phyloP scores from a whole-genome alignment of 257 asterid species.

The Ilex aquifolium region DNA sequence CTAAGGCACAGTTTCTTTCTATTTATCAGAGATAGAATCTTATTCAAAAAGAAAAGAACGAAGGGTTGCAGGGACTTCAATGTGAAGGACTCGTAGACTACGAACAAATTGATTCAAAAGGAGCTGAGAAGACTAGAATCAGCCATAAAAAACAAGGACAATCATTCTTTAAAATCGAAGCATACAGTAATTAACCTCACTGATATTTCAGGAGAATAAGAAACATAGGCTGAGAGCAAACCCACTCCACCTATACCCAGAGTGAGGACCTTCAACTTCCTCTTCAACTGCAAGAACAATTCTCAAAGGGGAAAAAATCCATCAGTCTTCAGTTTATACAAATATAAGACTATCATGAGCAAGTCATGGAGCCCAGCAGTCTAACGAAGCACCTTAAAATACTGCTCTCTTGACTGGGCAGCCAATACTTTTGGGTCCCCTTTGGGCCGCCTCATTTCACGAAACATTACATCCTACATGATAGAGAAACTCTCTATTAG shows the following conservation, averaged over 20 bases:
- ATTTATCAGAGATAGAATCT: background rate
- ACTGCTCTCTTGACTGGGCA: conserved; percentile 79
- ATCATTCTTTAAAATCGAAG: too few species aligned
- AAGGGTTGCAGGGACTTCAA: too few species aligned
- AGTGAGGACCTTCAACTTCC: conserved; percentile 67
- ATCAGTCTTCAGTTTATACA: background rate
- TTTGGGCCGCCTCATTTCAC: conserved; percentile 59
- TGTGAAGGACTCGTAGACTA: too few species aligned
- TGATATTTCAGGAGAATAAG: conserved; percentile 84
- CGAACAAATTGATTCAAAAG: background rate
- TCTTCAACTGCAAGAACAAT: conserved; percentile 58
- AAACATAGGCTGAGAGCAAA: conserved; percentile 59
- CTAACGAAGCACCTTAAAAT: conserved; percentile 47
- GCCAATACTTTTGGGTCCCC: conserved; percentile 84
- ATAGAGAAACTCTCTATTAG: conserved; percentile 2
- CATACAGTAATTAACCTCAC: conserved; percentile 41
- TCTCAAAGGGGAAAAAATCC: conserved; percentile 7
- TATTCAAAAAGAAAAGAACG: background rate
- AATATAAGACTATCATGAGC: background rate
- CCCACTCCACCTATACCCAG: conserved; percentile 80
- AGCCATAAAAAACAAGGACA: background rate
- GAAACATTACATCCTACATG: conserved; percentile 69
- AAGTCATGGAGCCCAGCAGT: background rate
- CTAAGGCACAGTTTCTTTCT: background rate
- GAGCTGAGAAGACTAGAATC: background rate